phyloP scores from a whole-genome alignment of 306 rosid genomes.

The Benincasa hispida region DNA sequence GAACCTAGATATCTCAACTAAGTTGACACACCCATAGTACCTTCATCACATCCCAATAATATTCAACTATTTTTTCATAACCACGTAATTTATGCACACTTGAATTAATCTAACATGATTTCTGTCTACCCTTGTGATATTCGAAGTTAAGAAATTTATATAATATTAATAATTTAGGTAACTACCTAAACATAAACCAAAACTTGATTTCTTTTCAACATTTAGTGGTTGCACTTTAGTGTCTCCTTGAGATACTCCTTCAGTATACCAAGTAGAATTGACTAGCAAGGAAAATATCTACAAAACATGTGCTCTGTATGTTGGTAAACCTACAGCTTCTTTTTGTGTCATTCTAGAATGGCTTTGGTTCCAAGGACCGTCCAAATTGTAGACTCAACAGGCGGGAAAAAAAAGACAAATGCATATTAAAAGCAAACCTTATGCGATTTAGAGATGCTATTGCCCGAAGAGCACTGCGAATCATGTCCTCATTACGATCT shows the following conservation, averaged over 20 bases:
- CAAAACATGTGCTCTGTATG: neutral
- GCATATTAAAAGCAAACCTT: constrained; percentile 42
- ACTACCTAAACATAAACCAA: neutral
- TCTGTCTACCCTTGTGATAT: neutral
- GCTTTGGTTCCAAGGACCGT: neutral
- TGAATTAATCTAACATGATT: neutral
- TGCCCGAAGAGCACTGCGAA: constrained; percentile 96
- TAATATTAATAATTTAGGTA: neutral
- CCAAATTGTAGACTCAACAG: neutral
- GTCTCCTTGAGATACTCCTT: neutral
- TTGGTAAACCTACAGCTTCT: neutral
- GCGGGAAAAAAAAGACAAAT: neutral
- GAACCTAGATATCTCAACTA: no score
- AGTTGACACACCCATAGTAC: no score
- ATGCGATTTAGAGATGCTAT: constrained; percentile 87
- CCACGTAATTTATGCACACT: neutral
- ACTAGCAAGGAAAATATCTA: neutral
- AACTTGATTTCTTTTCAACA: neutral
- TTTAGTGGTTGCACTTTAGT: neutral
- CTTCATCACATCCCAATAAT: no score
- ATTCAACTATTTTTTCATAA: neutral
- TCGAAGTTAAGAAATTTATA: neutral
- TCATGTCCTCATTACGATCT: constrained; percentile 99
- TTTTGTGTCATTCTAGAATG: neutral
- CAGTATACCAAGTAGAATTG: neutral